A percentile compares a stretch with the other conserved stretches of the same genome.
These are phyloP conservation scores for Rasamsonia emersonii DNA, from an alignment of 2,329 filamentous ascomycete species.

Conservation along the genomic window DNA sequence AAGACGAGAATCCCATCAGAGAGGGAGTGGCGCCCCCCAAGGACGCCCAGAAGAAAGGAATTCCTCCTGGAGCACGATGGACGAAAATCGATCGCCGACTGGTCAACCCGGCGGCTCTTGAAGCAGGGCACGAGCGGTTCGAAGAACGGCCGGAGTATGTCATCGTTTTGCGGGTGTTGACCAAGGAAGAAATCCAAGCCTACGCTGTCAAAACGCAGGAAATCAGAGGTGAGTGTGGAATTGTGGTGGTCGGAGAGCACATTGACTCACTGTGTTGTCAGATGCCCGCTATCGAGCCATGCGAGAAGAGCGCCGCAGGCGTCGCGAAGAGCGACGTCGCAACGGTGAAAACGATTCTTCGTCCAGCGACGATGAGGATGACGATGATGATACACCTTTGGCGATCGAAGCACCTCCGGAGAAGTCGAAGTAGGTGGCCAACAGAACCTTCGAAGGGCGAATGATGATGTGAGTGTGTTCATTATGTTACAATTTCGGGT, in stretches of 20 bases:
- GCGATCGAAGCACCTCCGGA: conserved; percentile 24
- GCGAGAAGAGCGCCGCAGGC: conserved; percentile 28
- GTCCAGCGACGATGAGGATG: conserved; percentile 29
- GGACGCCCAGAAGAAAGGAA: conserved; percentile 65
- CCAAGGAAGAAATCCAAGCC: conserved; percentile 79
- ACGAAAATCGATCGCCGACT: conserved; percentile 84
- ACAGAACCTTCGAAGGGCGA: no score
- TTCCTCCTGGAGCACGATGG: conserved; percentile 74
- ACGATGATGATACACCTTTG: conserved; percentile 18
- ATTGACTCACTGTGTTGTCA: conserved; percentile 10
- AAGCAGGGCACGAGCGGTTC: conserved; percentile 79
- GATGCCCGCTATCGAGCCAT: conserved; percentile 30
- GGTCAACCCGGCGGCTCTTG: conserved; percentile 81
- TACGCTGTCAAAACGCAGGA: conserved; percentile 75
- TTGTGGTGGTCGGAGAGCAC: no score
- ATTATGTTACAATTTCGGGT: no score
- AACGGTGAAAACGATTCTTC: conserved; percentile 20
- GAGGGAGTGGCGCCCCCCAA: conserved; percentile 93
- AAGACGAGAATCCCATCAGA: conserved; percentile 71
- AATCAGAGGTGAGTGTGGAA: conserved; percentile 58
- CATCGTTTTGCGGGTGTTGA: conserved; percentile 80
- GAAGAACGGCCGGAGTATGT: conserved; percentile 91
- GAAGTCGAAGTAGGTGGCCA: no score
- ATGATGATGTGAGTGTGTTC: no score
- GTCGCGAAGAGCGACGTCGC: conserved; percentile 36